phyloP scores from a whole-genome alignment of 208 protist genomes.

The Porcisia deanei region DNA sequence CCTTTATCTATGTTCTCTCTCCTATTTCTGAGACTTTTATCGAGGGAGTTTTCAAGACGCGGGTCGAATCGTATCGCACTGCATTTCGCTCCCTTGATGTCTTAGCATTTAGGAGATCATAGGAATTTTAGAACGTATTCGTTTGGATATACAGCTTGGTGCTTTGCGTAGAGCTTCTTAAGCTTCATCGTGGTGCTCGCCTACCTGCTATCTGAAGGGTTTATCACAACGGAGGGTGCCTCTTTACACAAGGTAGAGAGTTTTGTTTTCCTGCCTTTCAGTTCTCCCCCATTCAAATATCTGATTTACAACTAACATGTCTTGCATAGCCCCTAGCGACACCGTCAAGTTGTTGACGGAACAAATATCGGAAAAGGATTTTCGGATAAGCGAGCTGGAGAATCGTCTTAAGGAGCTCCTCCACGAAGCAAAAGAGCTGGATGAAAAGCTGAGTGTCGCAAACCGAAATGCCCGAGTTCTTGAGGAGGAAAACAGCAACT shows the following conservation, averaged over 20 bases:
- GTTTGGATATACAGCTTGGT: neutral
- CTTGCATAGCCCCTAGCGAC: slow-evolving; percentile 7
- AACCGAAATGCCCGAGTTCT: slow-evolving; percentile 77
- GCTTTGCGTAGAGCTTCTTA: neutral
- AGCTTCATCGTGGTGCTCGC: neutral
- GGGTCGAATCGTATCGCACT: neutral
- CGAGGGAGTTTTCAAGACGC: neutral
- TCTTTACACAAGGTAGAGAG: neutral
- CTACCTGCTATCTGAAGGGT: neutral
- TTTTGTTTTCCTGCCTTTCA: neutral
- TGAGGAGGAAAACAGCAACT: slow-evolving; percentile 79
- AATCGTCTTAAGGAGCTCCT: slow-evolving; percentile 65
- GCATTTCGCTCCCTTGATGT: neutral
- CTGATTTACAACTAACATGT: slow-evolving; percentile 18
- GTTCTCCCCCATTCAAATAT: slow-evolving; percentile 1
- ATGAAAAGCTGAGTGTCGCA: slow-evolving; percentile 68
- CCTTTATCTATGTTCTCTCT: neutral
- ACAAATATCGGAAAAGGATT: slow-evolving; percentile 61
- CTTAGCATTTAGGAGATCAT: neutral
- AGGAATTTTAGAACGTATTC: neutral
- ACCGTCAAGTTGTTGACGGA: slow-evolving; percentile 33
- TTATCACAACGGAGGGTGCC: neutral
- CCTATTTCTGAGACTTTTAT: neutral
- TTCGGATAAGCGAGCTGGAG: slow-evolving; percentile 75
- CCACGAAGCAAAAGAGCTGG: slow-evolving; percentile 49